Base-by-base conservation (phyloP, 352 stramenopile species). In the Pseudoperonospora humuli region DNA sequence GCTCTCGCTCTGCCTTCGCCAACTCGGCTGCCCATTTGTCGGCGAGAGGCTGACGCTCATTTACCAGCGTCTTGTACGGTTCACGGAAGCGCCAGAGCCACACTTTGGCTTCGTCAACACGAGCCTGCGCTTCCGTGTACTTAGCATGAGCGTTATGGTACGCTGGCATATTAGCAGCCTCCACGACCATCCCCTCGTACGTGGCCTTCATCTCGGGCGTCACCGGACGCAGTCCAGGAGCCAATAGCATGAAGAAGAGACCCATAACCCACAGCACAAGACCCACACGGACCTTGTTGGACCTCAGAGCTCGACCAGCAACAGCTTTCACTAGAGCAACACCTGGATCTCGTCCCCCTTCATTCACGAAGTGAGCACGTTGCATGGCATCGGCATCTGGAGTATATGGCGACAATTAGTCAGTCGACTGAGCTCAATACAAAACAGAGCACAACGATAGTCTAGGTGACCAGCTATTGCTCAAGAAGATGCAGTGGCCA, bases 11-110 rank as follows among this genome's bases (percentile, higher is more conserved):
- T 17, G 83, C 48, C 11, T 53, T 53, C 4, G 83, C 69, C 14
- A 93, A 39, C 25, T 86, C 65, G 9, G 45, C 45, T 24, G 73
- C 68, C 64, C 71, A 84, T 47, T 73, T 74, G 64, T 86, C 65
- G 1, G 72, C 78, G 6, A 71, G 41, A 5, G 45, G 45, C 45
- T 91, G 75, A 0, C 70, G 75, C 35, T 80, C 51, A 27, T 66
- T 45, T 32, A 91, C 76, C 21, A 75, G 40, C 17, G 55, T 56
- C 35, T 62, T 69, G 60, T 83, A 83, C n/a, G 79, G 77, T 47
- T 89, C 77, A 11, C 80, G 75, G 45, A 89, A 80, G 7, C 78
- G 75, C 78, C 78, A 91, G 59, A 93, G 91, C 78, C 78, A 93
- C 13, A 91, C 81, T 48, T 88, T 88, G 27, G 72, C 75, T 28